A percentile compares a stretch with the other conserved stretches of the same genome.
These are phyloP conservation scores for Trametes cingulata DNA, from an alignment of 768 basidiomycete species.

Conservation along the genomic window DNA sequence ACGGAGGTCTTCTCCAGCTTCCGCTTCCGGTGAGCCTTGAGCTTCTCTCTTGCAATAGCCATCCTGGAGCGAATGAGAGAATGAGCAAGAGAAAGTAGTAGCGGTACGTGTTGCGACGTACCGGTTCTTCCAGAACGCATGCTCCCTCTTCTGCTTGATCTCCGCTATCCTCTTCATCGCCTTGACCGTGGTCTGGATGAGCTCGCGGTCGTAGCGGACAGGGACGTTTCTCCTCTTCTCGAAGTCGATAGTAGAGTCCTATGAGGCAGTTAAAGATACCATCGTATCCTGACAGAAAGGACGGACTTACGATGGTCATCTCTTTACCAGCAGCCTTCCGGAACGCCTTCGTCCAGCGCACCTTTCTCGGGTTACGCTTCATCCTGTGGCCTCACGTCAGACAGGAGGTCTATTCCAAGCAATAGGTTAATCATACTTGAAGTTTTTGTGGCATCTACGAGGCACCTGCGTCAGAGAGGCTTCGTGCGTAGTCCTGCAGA, in stretches of 20 bases:
- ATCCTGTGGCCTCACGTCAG: slow-evolving; percentile 54
- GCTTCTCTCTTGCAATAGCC: slow-evolving; percentile 79
- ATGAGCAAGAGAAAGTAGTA: background rate
- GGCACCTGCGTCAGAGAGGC: slow-evolving; percentile 16
- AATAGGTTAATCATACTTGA: slow-evolving; percentile 75
- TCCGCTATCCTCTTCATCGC: slow-evolving; percentile 96
- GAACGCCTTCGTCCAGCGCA: slow-evolving; percentile 99
- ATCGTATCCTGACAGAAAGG: slow-evolving; percentile 2
- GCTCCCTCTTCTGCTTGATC: slow-evolving; percentile 87
- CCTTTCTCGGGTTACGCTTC: slow-evolving; percentile 99
- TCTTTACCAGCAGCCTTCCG: slow-evolving; percentile 98
- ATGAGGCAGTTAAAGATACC: background rate
- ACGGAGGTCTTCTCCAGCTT: slow-evolving; percentile 54
- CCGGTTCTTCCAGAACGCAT: slow-evolving; percentile 96
- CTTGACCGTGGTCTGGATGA: slow-evolving; percentile 89
- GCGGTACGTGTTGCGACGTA: slow-evolving; percentile 29
- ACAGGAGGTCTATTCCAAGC: background rate
- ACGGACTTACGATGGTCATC: slow-evolving; percentile 84
- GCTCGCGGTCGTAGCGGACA: slow-evolving; percentile 93
- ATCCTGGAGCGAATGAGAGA: slow-evolving; percentile 52
- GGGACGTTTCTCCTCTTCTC: slow-evolving; percentile 98
- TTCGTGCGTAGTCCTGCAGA: background rate
- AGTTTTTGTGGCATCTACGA: slow-evolving; percentile 96
- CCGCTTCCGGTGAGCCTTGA: slow-evolving; percentile 71
- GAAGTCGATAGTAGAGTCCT: slow-evolving; percentile 99